A percentile compares a stretch with the other conserved stretches of the same genome.
phyloP scores from a whole-genome alignment of 345 rosid species.

The Eucalyptus lansdowneana region DNA sequence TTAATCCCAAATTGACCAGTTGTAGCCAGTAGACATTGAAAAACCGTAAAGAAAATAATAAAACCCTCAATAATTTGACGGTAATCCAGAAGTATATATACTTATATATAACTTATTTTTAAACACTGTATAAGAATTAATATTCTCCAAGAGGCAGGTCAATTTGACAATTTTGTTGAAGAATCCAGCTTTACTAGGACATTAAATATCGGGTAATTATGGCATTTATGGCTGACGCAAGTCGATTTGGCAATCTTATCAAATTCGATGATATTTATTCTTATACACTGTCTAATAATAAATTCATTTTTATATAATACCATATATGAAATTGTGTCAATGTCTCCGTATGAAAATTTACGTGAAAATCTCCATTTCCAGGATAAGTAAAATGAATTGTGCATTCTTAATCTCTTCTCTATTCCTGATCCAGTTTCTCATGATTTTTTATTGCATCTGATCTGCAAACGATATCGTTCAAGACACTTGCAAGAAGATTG shows the following conservation, averaged over 20 bases:
- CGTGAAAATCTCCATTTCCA: background rate
- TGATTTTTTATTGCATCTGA: background rate
- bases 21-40: background rate
- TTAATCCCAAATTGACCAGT: background rate
- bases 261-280: background rate
- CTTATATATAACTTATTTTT: background rate
- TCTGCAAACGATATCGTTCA: background rate
- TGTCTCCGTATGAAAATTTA: no score
- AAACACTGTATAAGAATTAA: background rate
- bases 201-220: background rate
- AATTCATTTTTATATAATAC: background rate
- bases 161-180: rapidly evolving
- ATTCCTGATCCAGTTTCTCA: rapidly evolving
- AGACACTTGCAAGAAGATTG: background rate
- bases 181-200: background rate
- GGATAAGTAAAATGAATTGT: background rate
- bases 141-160: background rate
- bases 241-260: background rate
- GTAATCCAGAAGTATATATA: background rate
- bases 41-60: background rate
- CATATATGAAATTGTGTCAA: background rate
- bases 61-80: background rate
- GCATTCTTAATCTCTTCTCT: background rate
- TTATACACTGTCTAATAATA: no score
- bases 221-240: background rate